Evolutionary conservation across 257 asterid species (phyloP), one percentile per base, ranked within the genome.

Genomic region (Lantana camara): DNA sequence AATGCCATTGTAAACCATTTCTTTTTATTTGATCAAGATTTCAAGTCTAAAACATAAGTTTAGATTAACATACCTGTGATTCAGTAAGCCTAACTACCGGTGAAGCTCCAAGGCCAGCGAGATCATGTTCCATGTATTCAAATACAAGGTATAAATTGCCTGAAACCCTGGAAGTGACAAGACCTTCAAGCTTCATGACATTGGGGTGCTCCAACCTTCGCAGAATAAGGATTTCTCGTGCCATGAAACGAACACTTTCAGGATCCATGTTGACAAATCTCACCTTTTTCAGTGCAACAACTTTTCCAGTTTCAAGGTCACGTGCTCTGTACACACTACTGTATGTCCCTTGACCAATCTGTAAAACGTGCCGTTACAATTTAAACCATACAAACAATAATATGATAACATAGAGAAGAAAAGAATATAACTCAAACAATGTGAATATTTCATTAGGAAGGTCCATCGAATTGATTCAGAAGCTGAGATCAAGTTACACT

Each of bases 291-390:
- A 91, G 58, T 14, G 97, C 97, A 63, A 91, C 97, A 40, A 81
- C 61, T 74, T 86, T 85, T 60, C 85, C 88, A 15, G 89, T 80
- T 75, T 91, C 97, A 65, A 91, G 88, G 74, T 91, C 97, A 66
- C 87, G 87, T 27, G 97, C 96, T 80, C 95, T 79, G 77, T 88
- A 91, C 37, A 91, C 97, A 59, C 95, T 88, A 80, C 97, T 91
- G 70, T 91, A 91, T 60, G 97, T 91, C 63, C 97, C 97, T 82
- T 91, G 94, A 69, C 97, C 97, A 55, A 91, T 91, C 97, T 91
- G 89, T 63, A 35, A 52, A 27, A 14, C 51, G 49, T 21, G 21
- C 46, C 57, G 63, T 57, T 58, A 44, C 69, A 74, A 58, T 42
- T 52, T 47, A 50, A 37, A 70, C 29, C 24, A 49, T 51, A 21